Conservation (phyloP, 768 basidiomycete genomes). For the Russula olivacea region DNA sequence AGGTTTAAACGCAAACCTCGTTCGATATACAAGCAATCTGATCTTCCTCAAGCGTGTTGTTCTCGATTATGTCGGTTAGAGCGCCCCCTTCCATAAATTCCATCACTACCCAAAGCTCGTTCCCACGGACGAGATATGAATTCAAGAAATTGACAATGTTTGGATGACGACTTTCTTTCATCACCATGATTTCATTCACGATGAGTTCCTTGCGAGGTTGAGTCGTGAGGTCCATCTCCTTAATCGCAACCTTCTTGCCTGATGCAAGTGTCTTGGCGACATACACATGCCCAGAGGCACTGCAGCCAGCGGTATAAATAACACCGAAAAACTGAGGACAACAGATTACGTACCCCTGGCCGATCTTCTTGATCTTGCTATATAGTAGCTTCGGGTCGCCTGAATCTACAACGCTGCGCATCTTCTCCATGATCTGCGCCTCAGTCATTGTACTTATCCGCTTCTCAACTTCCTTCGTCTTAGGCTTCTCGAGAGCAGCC, state of each 20-base stretch:
- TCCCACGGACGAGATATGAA: constrained; percentile 80
- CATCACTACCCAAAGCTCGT: constrained; percentile 97
- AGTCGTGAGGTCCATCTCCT: constrained; percentile 95
- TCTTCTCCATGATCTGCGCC: constrained; percentile 96
- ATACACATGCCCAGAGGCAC: constrained; percentile 96
- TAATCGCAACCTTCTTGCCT: constrained; percentile 90
- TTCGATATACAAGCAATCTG: constrained; percentile 89
- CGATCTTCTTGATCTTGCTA: constrained; percentile 97
- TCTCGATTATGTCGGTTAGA: constrained; percentile 95
- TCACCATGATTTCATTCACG: constrained; percentile 96
- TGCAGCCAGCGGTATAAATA: constrained; percentile 31
- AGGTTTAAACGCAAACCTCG: constrained; percentile 54
- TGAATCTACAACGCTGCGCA: constrained; percentile 77
- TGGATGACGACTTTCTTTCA: constrained; percentile 97
- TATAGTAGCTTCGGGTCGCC: constrained; percentile 88
- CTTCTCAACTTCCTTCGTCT: constrained; percentile 66
- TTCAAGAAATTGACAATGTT: constrained; percentile 97
- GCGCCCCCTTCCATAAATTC: constrained; percentile 99
- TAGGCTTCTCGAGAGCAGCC: constrained; percentile 53
- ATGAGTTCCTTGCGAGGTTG: constrained; percentile 97
- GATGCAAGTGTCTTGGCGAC: constrained; percentile 86
- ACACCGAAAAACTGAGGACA: background rate
- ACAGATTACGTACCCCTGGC: constrained; percentile 73
- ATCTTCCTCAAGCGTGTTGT: constrained; percentile 90
- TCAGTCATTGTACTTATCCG: constrained; percentile 96